Evolutionary conservation across 805 yeast species (phyloP).

Genomic region (Middelhovenomyces tepae): DNA sequence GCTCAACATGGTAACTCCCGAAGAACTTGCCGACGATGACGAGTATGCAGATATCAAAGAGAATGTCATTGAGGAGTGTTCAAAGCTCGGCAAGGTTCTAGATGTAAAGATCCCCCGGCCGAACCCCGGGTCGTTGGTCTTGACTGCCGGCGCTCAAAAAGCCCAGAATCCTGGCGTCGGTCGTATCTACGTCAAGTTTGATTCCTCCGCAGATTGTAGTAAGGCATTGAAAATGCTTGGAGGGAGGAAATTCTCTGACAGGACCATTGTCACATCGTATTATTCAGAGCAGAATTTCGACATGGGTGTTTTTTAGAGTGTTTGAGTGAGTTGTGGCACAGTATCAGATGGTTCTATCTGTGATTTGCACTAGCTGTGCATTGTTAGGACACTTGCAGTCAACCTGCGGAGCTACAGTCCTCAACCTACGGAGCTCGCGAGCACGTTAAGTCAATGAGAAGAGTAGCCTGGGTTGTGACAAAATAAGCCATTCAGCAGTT

Average conservation of each 20-base stretch:
- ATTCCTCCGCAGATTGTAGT: slow-evolving; percentile 39
- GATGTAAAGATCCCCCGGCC: slow-evolving; percentile 57
- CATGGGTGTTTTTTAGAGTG: slow-evolving; percentile 19
- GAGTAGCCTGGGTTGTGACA: no score
- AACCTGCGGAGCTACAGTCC: no score
- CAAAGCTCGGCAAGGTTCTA: slow-evolving; percentile 42
- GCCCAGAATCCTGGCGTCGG: slow-evolving; percentile 41
- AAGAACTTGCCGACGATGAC: slow-evolving; percentile 46
- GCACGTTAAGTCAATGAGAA: no score
- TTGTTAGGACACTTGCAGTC: no score
- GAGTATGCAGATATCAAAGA: slow-evolving; percentile 41
- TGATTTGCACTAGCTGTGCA: no score
- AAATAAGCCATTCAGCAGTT: no score
- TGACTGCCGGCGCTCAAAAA: slow-evolving; percentile 29
- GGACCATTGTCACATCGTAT: slow-evolving; percentile 59
- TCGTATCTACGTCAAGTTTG: slow-evolving; percentile 60
- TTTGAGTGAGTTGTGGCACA: no score
- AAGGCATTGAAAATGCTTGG: slow-evolving; percentile 49
- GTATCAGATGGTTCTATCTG: no score
- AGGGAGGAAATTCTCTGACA: slow-evolving; percentile 58
- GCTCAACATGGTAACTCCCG: slow-evolving; percentile 55
- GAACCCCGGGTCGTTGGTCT: slow-evolving; percentile 20
- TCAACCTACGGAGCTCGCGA: no score
- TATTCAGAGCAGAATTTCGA: slow-evolving; percentile 45
- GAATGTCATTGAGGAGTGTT: slow-evolving; percentile 44